Base-by-base conservation (phyloP, 1,284 basidiomycete genomes). In the Irpex sp. region DNA sequence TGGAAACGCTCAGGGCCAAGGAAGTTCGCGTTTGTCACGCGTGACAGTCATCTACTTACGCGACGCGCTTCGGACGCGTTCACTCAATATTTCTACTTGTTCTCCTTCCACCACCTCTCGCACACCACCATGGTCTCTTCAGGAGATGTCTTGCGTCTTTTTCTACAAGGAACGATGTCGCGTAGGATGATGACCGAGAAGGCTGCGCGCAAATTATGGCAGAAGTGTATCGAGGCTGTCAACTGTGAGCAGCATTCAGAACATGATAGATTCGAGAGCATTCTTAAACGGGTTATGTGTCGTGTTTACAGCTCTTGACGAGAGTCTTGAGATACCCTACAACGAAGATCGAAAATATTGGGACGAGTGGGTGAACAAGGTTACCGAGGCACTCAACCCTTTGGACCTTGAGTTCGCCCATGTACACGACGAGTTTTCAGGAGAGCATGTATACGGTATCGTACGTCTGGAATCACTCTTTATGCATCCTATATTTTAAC, bases 91-190 rank as follows among this genome's bases (percentile, higher is more conserved):
- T 54, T 21, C 26, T 65, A 26, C 49, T 49, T 31, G n/a, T 6
- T 49, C 51, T 50, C 39, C 31, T 46, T 51, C 61, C 37, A 61
- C 59, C 59, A 54, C 35, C 47, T 26, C 21, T 26, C 63, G 49
- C 33, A 58, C 57, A 17, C 46, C 50, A 26, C 46, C 61, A 81
- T 84, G 78, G 79, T 82, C 60, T 76, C 77, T 59, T 70, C 80
- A 13, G 76, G 76, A 69, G 90, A 93, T 71, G 84, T 91, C 1
- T 83, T 86, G 65, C 83, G 86, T 36, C 80, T 94, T 51, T 94
- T 92, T 68, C 80, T 94, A 8, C 92, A 94, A 66, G 85, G 88
- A 0, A 75, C 92, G 26, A 76, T 94, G 36, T 92, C 90, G 33
- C 82, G 92, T 21, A 81, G 87, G 19, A 75, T 85, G 5, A 71